Evolutionary conservation across 768 basidiomycete genomes (phyloP), one percentile per base, ranked within the genome.

Genomic region (Coprinopsis sp.): DNA sequence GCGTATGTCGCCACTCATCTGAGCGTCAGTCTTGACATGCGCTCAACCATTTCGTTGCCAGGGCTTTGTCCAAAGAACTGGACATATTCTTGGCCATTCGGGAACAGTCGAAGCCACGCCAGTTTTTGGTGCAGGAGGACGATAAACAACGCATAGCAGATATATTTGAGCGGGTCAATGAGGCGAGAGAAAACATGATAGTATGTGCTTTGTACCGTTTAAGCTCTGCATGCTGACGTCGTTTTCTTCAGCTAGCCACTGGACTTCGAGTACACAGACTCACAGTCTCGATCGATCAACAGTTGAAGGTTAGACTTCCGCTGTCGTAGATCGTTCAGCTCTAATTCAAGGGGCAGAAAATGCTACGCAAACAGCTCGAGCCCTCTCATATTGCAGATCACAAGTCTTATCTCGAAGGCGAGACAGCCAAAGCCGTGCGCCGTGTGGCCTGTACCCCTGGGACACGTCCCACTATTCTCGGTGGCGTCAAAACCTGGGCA

Each of bases 401-500:
- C n/a, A n/a, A n/a, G n/a, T n/a, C n/a, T n/a, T n/a, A n/a, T 22
- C 39, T 50, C 1, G 51, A 47, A 22, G 45, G 46, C 18, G 14
- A 53, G 39, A 37, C 50, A 50, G 23, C 30, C 10, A 28, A 21
- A 44, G 18, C 16, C 21, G n/a, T 58, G 27, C 30, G 30, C 24
- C 56, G 54, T 45, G 24, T 41, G 8, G 45, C 47, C 24, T 65
- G 64, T 44, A 60, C 56, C 18, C 51, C 42, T 10, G 57, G 55
- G 51, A 63, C 62, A 2, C 57, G 62, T 22, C 54, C 57, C 33
- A 3, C 37, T 14, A 58, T 63, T 14, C 44, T 60, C n/a, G 21
- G 50, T 13, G 31, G 52, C 1, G 58, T 63, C 34, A 53, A n/a
- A n/a, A n/a, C n/a, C n/a, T n/a, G n/a, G n/a, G n/a, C n/a, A n/a